A percentile compares a stretch with the other conserved stretches of the same genome.
Conservation (phyloP, 139 green algal species). For the Chlorella ohadii region DNA sequence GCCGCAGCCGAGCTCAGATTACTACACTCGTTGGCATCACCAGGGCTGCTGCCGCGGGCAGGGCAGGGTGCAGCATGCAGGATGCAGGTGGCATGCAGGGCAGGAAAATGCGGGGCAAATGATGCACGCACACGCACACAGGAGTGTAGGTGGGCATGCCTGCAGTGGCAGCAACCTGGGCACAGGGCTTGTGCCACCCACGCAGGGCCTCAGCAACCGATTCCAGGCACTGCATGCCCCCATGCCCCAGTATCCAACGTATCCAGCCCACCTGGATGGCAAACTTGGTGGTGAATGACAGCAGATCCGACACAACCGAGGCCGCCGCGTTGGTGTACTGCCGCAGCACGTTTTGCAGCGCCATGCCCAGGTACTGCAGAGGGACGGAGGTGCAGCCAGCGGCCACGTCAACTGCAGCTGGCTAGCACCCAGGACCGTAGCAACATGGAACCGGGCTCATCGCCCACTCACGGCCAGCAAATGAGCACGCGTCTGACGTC, state of each 20-base stretch:
- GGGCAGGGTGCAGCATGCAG: neutral
- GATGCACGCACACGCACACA: neutral
- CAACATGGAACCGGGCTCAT: too few species aligned
- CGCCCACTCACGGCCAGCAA: too few species aligned
- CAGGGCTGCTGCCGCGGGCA: too few species aligned
- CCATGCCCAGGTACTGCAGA: conserved; percentile 69
- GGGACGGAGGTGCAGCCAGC: neutral
- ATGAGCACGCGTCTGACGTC: too few species aligned
- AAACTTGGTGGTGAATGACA: conserved; percentile 85
- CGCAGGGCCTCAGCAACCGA: too few species aligned
- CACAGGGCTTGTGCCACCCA: too few species aligned
- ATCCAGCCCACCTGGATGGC: conserved; percentile 74
- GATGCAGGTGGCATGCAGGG: neutral
- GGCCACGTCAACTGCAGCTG: too few species aligned
- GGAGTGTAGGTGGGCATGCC: too few species aligned
- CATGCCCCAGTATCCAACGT: too few species aligned
- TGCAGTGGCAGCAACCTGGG: too few species aligned
- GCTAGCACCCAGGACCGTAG: too few species aligned
- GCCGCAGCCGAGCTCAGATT: conserved; percentile 25
- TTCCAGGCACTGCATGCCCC: too few species aligned
- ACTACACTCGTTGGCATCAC: neutral
- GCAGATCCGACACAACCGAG: conserved; percentile 72
- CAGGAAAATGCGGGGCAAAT: neutral
- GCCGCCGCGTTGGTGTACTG: conserved; percentile 90
- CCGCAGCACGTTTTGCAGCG: conserved; percentile 80